Evolutionary conservation across 2,329 filamentous ascomycete genomes (phyloP).

Genomic region (Trichoderma arundinaceum): DNA sequence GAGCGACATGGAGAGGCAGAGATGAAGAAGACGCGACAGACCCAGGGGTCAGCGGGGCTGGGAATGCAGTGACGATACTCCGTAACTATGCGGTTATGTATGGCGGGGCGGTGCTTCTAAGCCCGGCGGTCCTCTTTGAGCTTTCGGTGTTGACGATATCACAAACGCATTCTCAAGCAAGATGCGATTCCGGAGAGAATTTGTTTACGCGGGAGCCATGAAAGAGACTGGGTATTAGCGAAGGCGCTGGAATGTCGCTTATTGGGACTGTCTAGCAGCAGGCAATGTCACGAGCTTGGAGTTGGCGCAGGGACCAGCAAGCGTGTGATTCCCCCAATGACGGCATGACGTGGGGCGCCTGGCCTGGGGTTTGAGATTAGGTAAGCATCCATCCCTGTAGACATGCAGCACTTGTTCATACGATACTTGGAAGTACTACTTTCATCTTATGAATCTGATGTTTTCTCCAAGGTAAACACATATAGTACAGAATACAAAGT

Average conservation of each 20-base stretch:
- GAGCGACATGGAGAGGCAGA: constrained; percentile 49
- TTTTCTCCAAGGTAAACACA: neutral
- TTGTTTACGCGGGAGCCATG: neutral
- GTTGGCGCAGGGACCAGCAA: constrained; percentile 31
- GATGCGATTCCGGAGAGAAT: neutral
- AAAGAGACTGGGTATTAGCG: neutral
- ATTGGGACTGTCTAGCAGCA: constrained; percentile 12
- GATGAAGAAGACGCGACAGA: constrained; percentile 17
- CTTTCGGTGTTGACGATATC: neutral
- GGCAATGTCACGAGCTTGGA: constrained; percentile 31
- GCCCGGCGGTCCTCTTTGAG: neutral
- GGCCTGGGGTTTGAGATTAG: no score
- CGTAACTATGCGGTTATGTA: neutral
- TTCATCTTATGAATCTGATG: neutral
- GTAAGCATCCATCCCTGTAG: no score
- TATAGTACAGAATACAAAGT: constrained; percentile 1
- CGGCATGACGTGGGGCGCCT: constrained; percentile 30
- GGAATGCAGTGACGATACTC: constrained; percentile 17
- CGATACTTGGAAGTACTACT: neutral
- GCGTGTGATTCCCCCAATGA: constrained; percentile 30
- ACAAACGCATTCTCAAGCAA: neutral
- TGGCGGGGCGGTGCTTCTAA: neutral
- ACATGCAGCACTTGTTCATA: no score
- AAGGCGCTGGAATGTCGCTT: constrained; percentile 13
- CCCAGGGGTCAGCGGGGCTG: constrained; percentile 23